Percentiles rank a stretch among this genome's conserved stretches.
Evolutionary conservation across 1,284 basidiomycete genomes (phyloP).

Genomic region (Apiotrichum gamsii): DNA sequence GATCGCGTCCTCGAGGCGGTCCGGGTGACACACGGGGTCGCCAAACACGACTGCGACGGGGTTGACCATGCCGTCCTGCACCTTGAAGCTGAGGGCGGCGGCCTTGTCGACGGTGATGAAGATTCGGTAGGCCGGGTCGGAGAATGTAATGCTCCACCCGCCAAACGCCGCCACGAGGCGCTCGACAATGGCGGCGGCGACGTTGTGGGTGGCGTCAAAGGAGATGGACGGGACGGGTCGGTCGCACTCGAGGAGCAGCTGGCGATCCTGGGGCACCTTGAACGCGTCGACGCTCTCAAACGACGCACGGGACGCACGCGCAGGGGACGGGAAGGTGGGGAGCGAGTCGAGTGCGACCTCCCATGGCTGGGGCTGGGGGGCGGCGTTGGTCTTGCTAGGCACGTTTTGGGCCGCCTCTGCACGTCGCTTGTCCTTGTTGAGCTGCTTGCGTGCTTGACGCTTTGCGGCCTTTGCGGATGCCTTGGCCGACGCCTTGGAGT

Average conservation of each 20-base stretch:
- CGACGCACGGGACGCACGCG: background rate
- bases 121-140: slow-evolving; percentile 12
- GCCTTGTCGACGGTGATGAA: slow-evolving; percentile 5
- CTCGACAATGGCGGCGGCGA: slow-evolving; percentile 6
- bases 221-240: background rate
- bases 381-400: background rate
- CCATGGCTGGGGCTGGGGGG: slow-evolving; percentile 2
- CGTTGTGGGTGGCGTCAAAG: slow-evolving; percentile 1
- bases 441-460: background rate
- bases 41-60: slow-evolving; percentile 11
- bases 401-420: background rate
- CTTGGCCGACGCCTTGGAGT: background rate
- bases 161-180: slow-evolving; percentile 4
- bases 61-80: background rate
- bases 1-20: background rate
- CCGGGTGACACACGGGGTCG: slow-evolving; percentile 6
- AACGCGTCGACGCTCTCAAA: background rate
- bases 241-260: background rate
- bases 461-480: background rate
- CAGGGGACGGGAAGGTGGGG: background rate
- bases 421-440: background rate
- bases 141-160: slow-evolving; percentile 15
- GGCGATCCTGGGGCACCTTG: background rate
- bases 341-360: slow-evolving; percentile 8
- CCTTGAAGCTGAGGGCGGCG: slow-evolving; percentile 13